These are phyloP conservation scores for Nannizziopsis barbatae DNA, from an alignment of 2,329 filamentous ascomycete species.

Conservation along the genomic window DNA sequence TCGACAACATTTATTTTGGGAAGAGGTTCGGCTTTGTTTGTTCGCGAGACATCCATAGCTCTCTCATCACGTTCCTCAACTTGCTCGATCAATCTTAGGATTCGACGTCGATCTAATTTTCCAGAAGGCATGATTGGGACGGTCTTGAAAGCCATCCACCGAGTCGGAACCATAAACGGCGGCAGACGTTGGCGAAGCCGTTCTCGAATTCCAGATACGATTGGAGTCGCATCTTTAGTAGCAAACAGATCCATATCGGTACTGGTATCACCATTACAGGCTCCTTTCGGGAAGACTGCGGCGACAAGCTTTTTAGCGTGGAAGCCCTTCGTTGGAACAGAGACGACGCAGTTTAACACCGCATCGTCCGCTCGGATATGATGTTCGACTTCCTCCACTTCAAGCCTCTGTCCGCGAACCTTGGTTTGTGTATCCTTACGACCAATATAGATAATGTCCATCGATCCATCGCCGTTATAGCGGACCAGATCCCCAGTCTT, in stretches of 20 bases:
- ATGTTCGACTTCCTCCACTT: conserved; percentile 22
- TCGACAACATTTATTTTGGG: conserved; percentile 9
- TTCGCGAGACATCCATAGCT: neutral
- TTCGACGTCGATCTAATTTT: conserved; percentile 20
- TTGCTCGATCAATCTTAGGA: conserved; percentile 15
- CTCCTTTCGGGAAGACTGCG: conserved; percentile 5
- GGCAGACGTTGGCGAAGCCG: conserved; percentile 17
- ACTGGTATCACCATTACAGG: neutral
- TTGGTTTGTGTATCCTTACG: conserved; percentile 24
- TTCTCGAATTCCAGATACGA: conserved; percentile 9
- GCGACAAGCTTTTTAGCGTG: conserved; percentile 13
- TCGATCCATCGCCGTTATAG: conserved; percentile 18
- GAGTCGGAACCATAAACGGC: conserved; percentile 21
- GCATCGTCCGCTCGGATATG: conserved; percentile 14
- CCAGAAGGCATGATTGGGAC: conserved; percentile 20
- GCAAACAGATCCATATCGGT: conserved; percentile 7
- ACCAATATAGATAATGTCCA: conserved; percentile 20
- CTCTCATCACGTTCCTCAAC: conserved; percentile 1
- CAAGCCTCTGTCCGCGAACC: conserved; percentile 21
- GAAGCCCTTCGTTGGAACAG: conserved; percentile 9
- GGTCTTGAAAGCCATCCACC: conserved; percentile 16
- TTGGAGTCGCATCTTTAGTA: conserved; percentile 4
- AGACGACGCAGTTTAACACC: conserved; percentile 10
- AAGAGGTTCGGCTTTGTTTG: neutral
- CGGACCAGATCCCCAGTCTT: conserved; percentile 24